A percentile compares a stretch with the other conserved stretches of the same genome.
phyloP scores from a whole-genome alignment of 2,329 filamentous ascomycete genomes.

The Pseudonectria foliicola region DNA sequence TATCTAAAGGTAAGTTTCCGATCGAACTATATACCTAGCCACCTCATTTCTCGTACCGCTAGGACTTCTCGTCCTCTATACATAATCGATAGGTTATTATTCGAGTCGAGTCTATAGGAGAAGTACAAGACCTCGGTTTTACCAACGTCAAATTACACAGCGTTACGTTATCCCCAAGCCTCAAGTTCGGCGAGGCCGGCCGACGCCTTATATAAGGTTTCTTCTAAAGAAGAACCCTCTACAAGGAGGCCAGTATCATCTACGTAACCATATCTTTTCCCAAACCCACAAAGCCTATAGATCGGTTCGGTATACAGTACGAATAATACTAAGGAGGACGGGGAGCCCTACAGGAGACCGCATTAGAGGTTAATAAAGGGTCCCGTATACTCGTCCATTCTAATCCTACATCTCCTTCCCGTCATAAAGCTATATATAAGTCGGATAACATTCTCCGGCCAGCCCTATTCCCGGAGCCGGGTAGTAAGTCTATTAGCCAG shows the following conservation, averaged over 20 bases:
- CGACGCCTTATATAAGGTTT: no score
- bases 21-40: constrained; percentile 5
- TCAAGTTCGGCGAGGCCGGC: no score
- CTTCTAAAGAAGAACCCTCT: no score
- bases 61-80: no score
- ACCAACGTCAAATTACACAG: no score
- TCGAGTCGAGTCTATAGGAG: no score
- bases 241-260: constrained; percentile 14
- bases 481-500: constrained; percentile 11
- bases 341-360: constrained; percentile 10
- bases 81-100: no score
- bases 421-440: constrained; percentile 11
- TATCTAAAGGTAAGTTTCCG: constrained; percentile 3
- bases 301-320: constrained; percentile 11
- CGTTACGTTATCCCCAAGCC: no score
- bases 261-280: constrained; percentile 14
- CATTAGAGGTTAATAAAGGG: constrained; percentile 2
- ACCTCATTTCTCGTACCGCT: no score
- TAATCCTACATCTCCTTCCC: neutral
- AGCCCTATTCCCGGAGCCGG: constrained; percentile 10
- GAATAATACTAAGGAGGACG: constrained; percentile 11
- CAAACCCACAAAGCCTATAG: constrained; percentile 4
- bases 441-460: constrained; percentile 5
- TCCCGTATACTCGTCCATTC: constrained; percentile 5
- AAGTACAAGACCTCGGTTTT: no score